Conservation (phyloP, 2,329 filamentous ascomycete genomes). For the Ilyonectria destructans region DNA sequence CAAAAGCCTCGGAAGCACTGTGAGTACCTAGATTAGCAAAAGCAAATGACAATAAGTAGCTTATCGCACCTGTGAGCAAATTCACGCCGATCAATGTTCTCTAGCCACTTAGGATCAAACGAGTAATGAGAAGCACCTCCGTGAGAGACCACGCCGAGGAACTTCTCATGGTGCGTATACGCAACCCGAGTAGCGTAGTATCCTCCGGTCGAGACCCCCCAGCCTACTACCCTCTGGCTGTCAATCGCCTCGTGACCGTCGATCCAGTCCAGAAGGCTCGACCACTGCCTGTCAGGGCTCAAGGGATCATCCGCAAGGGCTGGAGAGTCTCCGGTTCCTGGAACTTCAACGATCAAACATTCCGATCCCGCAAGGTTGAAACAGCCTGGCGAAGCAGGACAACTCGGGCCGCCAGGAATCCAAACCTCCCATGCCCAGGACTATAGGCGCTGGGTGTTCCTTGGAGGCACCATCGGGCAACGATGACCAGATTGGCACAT, state of each 20-base stretch:
- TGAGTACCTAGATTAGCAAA: too few species aligned
- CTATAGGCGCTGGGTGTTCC: too few species aligned
- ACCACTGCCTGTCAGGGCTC: slow-evolving; percentile 74
- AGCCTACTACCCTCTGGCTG: slow-evolving; percentile 70
- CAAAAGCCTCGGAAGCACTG: too few species aligned
- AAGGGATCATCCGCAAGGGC: slow-evolving; percentile 74
- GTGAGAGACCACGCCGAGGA: slow-evolving; percentile 73
- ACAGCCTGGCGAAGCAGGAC: too few species aligned
- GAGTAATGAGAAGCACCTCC: slow-evolving; percentile 72
- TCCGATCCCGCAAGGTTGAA: too few species aligned
- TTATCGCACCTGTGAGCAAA: too few species aligned
- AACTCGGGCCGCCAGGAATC: too few species aligned
- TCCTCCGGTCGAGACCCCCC: slow-evolving; percentile 77
- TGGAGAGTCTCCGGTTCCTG: slow-evolving; percentile 72
- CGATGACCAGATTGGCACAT: too few species aligned
- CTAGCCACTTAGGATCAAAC: slow-evolving; percentile 65
- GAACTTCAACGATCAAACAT: slow-evolving; percentile 35
- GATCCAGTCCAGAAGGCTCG: slow-evolving; percentile 75
- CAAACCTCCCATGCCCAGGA: too few species aligned
- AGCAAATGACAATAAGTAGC: too few species aligned
- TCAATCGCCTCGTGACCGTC: slow-evolving; percentile 67
- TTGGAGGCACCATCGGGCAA: too few species aligned
- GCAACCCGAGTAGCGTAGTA: slow-evolving; percentile 80
- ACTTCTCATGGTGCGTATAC: slow-evolving; percentile 72
- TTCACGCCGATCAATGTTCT: too few species aligned